Percentiles rank a stretch among this genome's conserved stretches.
Evolutionary conservation across 108 stramenopile species (phyloP).

Genomic region (Stephanodiscus minutulus): DNA sequence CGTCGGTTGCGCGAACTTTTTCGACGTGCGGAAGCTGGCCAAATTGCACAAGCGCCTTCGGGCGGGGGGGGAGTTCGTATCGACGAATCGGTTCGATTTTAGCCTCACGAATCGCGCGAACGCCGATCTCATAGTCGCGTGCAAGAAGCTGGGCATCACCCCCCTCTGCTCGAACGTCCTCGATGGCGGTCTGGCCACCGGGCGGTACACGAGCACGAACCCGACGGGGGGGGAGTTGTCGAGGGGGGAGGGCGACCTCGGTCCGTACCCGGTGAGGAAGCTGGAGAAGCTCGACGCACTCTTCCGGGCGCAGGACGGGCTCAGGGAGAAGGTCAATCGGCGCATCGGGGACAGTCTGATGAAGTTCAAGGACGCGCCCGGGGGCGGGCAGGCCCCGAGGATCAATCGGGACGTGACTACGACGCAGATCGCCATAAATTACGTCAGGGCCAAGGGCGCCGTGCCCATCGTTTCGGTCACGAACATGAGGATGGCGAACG

Average conservation of each 20-base stretch:
- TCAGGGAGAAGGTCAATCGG: conserved; percentile 61
- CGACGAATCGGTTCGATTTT: conserved; percentile 75
- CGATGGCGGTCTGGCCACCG: conserved; percentile 79
- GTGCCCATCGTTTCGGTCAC: conserved; percentile 82
- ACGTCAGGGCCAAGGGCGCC: conserved; percentile 82
- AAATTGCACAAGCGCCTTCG: conserved; percentile 37
- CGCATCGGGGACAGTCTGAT: conserved; percentile 48
- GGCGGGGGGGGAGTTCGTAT: conserved; percentile 38
- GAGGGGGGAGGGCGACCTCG: conserved; percentile 45
- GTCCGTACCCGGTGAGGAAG: conserved; percentile 60
- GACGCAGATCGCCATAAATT: conserved; percentile 85
- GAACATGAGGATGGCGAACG: conserved; percentile 67
- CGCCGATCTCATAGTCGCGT: conserved; percentile 65
- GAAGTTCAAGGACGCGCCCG: conserved; percentile 22
- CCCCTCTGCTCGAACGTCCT: conserved; percentile 76
- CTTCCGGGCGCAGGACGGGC: conserved; percentile 59
- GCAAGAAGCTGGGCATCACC: conserved; percentile 79
- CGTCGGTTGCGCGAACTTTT: conserved; percentile 43
- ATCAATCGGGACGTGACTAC: conserved; percentile 83
- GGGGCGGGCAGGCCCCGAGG: conserved; percentile 49
- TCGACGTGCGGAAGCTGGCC: conserved; percentile 43
- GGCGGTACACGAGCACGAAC: conserved; percentile 75
- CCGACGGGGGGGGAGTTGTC: conserved; percentile 76
- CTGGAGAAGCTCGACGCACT: conserved; percentile 76
- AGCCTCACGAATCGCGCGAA: conserved; percentile 79